Percentiles rank a stretch among this genome's conserved stretches.
phyloP scores from a whole-genome alignment of 306 rosid species.

The Rubus idaeus region DNA sequence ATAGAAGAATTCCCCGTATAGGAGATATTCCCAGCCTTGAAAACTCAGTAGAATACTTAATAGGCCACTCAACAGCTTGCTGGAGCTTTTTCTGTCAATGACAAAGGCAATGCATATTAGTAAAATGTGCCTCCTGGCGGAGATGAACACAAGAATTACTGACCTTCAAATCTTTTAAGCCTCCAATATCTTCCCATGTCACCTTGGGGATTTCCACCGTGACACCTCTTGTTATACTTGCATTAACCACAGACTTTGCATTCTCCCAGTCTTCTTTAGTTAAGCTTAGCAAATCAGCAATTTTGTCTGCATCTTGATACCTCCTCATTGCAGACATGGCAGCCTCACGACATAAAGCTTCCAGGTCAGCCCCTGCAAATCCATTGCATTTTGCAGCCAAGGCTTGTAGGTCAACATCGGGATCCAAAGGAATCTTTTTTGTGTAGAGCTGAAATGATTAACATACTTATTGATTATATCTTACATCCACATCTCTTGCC shows the following conservation, averaged over 20 bases:
- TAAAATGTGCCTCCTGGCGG: conserved; percentile 17
- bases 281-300: conserved; percentile 37
- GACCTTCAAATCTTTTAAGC: conserved; percentile 82
- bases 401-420: conserved; percentile 49
- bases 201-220: conserved; percentile 85
- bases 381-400: conserved; percentile 91
- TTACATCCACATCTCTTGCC: conserved; percentile 15
- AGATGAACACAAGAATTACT: conserved; percentile 32
- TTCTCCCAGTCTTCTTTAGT: conserved; percentile 73
- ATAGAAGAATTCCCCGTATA: conserved; percentile 84
- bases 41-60: conserved; percentile 65
- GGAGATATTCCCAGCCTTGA: conserved; percentile 85
- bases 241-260: conserved; percentile 66
- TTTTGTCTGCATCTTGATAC: conserved; percentile 47
- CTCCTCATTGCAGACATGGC: conserved; percentile 50
- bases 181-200: conserved; percentile 94
- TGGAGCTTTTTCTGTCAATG: conserved; percentile 72
- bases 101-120: conserved; percentile 17
- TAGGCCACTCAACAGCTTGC: conserved; percentile 95
- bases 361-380: conserved; percentile 91
- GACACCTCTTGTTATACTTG: conserved; percentile 92
- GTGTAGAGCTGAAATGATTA: conserved; percentile 67
- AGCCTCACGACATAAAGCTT: conserved; percentile 83
- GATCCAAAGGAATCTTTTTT: conserved; percentile 61
- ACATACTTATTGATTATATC: conserved; percentile 17